Base-by-base conservation (phyloP, 768 basidiomycete genomes). In the Rhizopogon vinicolor region DNA sequence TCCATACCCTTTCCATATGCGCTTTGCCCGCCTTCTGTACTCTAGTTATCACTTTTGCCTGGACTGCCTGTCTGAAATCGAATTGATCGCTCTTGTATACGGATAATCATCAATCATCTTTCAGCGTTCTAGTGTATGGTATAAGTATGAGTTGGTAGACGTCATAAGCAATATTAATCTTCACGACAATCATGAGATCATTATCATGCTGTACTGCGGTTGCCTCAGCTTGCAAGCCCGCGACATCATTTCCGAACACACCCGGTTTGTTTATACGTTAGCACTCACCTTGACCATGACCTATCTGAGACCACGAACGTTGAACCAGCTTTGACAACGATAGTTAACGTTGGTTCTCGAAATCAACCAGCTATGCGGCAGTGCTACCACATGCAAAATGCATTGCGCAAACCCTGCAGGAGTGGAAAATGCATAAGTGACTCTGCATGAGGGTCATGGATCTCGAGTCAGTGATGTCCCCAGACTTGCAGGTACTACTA, bases 1-100 rank as follows among this genome's bases (percentile, higher is more conserved):
- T 29, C 43, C 65, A 69, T 71, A 71, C 69, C 67, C 59, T 61
- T 56, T 51, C 51, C 43, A 52, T 41, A 41, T 18, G 25, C 59
- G 63, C 33, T 51, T 60, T 69, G 57, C 69, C 60, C 54, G 57
- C 58, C 59, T 31, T 31, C 9, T 69, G 68, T 69, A 69, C 58
- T 61, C 28, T 69, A 69, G 56, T 59, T 51, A 14, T 58, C 44
- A 58, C 53, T 65, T 62, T 49, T 54, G 39, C 46, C 44, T 28
- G 35, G n/a, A 51, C 51, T 50, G 22, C 39, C 40, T 56, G 62
- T 61, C 54, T 44, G 44, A 37, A 70, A 44, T 54, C 48, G 49
- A 58, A 62, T 54, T 51, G 60, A 56, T 60, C 41, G 55, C 48
- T 54, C n/a, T 39, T 60, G 62, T 64, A 62, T 54, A 51, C 54